Base-by-base conservation (phyloP, 2,329 filamentous ascomycete species). In the Botrytis medusae region DNA sequence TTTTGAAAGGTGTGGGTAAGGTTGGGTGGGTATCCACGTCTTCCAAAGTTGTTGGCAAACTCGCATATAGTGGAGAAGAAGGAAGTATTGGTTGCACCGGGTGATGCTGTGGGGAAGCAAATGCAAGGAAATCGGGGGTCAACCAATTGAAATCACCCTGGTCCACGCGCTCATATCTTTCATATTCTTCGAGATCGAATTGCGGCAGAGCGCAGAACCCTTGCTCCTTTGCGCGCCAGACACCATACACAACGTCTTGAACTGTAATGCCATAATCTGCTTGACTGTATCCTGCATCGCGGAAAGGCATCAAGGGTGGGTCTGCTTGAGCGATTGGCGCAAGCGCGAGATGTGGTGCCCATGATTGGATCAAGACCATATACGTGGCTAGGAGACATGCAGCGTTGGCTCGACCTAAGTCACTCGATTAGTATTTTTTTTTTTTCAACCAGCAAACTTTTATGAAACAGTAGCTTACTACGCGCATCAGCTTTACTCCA, bases 91-190 rank as follows among this genome's bases (percentile, higher is more conserved):
- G 90, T 72, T 90, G 87, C 20, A 92, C 89, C 8, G 94, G 93
- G 73, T 89, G 87, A 79, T 95, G 91, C 83, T 98, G 94, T 18
- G 96, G 96, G 32, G 95, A 98, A 62, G 96, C 96, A 82, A 99
- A 98, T 34, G 96, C 96, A 69, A 99, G 88, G 84, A 99, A 99
- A 80, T 95, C 87, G 14, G 95, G 95, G 9, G 95, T 97, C 74
- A 99, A 89, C 96, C 96, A 99, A 88, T 99, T 99, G 91, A 99
- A 99, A 84, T 99, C 96, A 76, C 96, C 96, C 86, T 98, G 94
- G 82, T 99, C 96, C 32, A 99, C 96, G 74, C 96, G 89, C 85
- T 99, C 96, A 79, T 90, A 99, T 81, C 89, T 92, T 84, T 99
- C 96, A 82, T 99, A 99, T 89, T 98, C 94, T 84, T 98, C 95